Conservation (phyloP, 2,329 filamentous ascomycete species). For the Diaporthe aspalathi region DNA sequence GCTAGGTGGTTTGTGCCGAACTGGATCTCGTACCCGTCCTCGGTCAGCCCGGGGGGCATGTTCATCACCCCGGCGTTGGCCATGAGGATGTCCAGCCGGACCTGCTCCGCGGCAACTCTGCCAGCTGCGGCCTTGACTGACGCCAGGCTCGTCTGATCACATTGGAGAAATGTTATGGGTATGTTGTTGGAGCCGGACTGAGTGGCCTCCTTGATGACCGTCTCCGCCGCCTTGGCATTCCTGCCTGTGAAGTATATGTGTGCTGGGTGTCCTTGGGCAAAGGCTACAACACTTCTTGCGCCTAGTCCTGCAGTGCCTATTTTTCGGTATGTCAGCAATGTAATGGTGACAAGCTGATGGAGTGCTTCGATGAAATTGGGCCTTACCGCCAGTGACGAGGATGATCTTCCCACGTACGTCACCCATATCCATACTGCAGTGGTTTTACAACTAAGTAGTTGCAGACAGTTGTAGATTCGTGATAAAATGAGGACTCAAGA, state of each 20-base stretch:
- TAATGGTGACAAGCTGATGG: too few species aligned
- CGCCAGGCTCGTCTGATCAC: conserved; percentile 48
- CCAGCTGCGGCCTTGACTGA: conserved; percentile 45
- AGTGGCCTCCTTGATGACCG: conserved; percentile 49
- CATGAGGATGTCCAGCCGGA: conserved; percentile 49
- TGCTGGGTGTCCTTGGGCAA: conserved; percentile 6
- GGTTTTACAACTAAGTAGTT: background rate
- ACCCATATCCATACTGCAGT: background rate
- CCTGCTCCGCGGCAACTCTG: conserved; percentile 2
- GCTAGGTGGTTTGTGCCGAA: conserved; percentile 55
- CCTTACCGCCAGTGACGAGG: conserved; percentile 27
- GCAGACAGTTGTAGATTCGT: background rate
- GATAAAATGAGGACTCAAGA: background rate
- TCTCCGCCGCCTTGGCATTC: conserved; percentile 52
- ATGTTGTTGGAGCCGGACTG: conserved; percentile 39
- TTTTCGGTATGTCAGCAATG: background rate
- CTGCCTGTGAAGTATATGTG: conserved; percentile 50
- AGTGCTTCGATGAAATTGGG: background rate
- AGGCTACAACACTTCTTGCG: background rate
- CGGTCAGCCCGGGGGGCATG: conserved; percentile 48
- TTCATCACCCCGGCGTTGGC: conserved; percentile 50
- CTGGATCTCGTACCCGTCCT: conserved; percentile 53
- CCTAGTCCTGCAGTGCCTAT: conserved; percentile 29
- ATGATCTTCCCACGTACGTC: conserved; percentile 17
- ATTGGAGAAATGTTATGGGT: conserved; percentile 45